A percentile compares a stretch with the other conserved stretches of the same genome.
Evolutionary conservation across 2,329 filamentous ascomycete genomes (phyloP).

Genomic region (Akanthomyces muscarius): DNA sequence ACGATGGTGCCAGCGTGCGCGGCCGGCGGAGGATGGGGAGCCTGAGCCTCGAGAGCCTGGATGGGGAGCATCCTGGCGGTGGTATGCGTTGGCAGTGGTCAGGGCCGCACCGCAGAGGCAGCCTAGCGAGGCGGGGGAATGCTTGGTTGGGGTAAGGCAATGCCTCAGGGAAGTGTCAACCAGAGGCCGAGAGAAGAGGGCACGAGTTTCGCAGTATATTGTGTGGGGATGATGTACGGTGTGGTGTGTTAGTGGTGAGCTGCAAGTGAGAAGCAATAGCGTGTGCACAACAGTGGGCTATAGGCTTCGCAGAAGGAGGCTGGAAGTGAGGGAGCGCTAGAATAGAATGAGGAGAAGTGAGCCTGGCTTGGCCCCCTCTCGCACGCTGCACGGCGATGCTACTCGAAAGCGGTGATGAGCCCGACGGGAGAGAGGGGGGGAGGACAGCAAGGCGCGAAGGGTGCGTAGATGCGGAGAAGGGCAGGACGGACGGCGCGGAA

Average conservation of each 20-base stretch:
- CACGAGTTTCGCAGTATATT: constrained; percentile 2
- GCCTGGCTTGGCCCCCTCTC: constrained; percentile 12
- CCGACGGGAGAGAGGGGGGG: constrained; percentile 7
- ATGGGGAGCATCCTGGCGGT: constrained; percentile 47
- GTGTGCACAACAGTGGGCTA: neutral
- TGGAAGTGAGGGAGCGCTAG: constrained; percentile 8
- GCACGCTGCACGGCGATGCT: constrained; percentile 7
- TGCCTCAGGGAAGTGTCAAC: neutral
- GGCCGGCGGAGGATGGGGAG: constrained; percentile 28
- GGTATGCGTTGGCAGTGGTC: constrained; percentile 6
- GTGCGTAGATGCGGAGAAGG: constrained; percentile 11
- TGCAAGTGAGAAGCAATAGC: constrained; percentile 13
- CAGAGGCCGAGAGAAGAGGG: neutral
- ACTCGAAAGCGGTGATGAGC: constrained; percentile 14
- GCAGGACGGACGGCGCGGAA: constrained; percentile 3
- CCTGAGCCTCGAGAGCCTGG: constrained; percentile 48
- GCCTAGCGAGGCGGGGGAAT: neutral
- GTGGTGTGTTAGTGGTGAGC: constrained; percentile 12
- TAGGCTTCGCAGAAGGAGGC: neutral
- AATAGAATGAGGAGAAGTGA: constrained; percentile 15
- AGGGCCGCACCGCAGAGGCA: constrained; percentile 7
- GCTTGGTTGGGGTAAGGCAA: constrained; percentile 11
- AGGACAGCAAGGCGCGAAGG: neutral
- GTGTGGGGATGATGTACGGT: constrained; percentile 2
- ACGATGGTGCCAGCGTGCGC: constrained; percentile 24